A percentile compares a stretch with the other conserved stretches of the same genome.
These are phyloP conservation scores for Ganoderma sp. DNA, from an alignment of 1,284 basidiomycete species.

Conservation along the genomic window DNA sequence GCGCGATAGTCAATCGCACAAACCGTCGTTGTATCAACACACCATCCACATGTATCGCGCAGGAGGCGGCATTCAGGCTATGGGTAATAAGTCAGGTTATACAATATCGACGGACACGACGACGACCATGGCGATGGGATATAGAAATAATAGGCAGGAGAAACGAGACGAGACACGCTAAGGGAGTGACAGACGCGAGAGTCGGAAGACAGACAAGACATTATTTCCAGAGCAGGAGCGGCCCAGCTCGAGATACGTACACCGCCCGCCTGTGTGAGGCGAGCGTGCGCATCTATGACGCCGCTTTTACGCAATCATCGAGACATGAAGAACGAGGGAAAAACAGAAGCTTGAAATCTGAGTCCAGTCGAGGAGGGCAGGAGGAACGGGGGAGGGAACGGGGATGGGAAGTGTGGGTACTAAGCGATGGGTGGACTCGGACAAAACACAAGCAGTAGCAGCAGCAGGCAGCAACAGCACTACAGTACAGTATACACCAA, in stretches of 20 bases:
- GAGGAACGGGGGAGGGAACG: conserved; percentile 3
- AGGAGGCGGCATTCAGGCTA: not conserved
- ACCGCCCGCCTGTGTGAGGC: not conserved
- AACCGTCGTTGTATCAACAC: not conserved
- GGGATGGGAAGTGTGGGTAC: not conserved
- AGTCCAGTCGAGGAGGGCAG: conserved; percentile 10
- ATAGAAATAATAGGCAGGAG: conserved; percentile 1
- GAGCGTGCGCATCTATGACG: conserved; percentile 6
- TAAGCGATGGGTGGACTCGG: conserved; percentile 15
- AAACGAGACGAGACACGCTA: not conserved
- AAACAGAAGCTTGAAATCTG: conserved; percentile 9
- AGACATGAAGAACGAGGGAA: conserved; percentile 1
- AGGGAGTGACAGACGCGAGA: conserved; percentile 6
- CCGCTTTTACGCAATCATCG: conserved; percentile 18
- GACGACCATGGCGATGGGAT: not conserved
- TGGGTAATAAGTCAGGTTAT: conserved; percentile 29
- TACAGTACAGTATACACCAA: conserved; percentile 35
- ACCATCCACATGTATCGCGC: not conserved
- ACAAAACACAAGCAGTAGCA: conserved; percentile 24
- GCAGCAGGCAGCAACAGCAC: conserved; percentile 23
- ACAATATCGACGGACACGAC: conserved; percentile 21
- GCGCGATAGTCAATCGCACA: not conserved
- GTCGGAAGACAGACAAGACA: conserved; percentile 4
- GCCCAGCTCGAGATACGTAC: not conserved
- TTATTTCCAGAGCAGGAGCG: conserved; percentile 9